phyloP scores from a whole-genome alignment of 177 flowering plant genomes.

The Vitis hybrid region DNA sequence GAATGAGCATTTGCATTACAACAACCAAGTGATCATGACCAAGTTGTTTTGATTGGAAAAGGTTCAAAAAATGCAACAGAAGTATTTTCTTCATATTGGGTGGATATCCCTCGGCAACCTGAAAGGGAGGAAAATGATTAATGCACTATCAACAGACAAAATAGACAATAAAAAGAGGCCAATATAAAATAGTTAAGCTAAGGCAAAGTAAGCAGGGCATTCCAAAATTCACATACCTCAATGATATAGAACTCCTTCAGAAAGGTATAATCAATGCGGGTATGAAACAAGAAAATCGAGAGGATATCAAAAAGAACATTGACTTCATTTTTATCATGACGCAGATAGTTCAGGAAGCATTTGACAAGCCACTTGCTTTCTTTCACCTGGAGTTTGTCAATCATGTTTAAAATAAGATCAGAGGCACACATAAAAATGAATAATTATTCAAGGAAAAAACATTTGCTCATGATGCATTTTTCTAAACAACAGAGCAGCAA shows the following conservation, averaged over 20 bases:
- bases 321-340: conserved; percentile 90
- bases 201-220: neutral
- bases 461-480: too few relatives aligned
- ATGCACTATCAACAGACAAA: neutral
- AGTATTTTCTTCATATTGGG: conserved; percentile 82
- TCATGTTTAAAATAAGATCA: neutral
- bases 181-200: neutral
- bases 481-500: too few relatives aligned
- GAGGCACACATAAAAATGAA: too few relatives aligned
- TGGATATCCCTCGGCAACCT: conserved; percentile 98
- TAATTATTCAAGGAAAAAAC: too few relatives aligned
- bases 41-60: conserved; percentile 88
- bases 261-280: conserved; percentile 93
- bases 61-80: conserved; percentile 73
- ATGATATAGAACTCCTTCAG: conserved; percentile 95
- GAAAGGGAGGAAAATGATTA: conserved; percentile 9
- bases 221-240: conserved; percentile 62
- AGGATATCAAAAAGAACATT: conserved; percentile 91
- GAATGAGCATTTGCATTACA: conserved; percentile 98
- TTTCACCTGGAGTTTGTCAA: conserved; percentile 71
- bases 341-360: conserved; percentile 88
- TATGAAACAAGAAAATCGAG: conserved; percentile 80
- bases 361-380: conserved; percentile 99
- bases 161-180: neutral
- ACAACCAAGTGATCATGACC: conserved; percentile 92